phyloP scores from a whole-genome alignment of 2,329 filamentous ascomycete species.

The Ophiostoma himal-ulmi region DNA sequence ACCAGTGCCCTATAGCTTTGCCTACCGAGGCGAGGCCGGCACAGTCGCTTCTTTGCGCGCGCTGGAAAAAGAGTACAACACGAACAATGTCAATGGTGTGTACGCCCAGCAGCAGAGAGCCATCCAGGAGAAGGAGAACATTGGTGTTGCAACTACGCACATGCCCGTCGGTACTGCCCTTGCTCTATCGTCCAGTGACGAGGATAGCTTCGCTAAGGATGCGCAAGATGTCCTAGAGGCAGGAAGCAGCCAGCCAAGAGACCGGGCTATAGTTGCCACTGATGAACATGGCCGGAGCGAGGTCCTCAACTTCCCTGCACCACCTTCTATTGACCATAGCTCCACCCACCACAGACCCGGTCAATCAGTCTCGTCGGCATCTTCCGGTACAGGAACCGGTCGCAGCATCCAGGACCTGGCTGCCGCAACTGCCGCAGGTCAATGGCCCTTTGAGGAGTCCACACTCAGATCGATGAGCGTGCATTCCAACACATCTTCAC shows the following conservation, averaged over 20 bases:
- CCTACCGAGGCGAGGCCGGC: constrained; percentile 27
- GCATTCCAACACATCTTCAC: constrained; percentile 13
- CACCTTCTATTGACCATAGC: constrained; percentile 16
- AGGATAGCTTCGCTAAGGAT: neutral
- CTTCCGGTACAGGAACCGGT: neutral
- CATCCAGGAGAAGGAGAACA: constrained; percentile 13
- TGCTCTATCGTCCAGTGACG: constrained; percentile 4
- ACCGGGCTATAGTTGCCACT: neutral
- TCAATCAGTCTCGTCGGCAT: neutral
- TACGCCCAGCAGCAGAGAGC: constrained; percentile 10
- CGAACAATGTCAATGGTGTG: constrained; percentile 17
- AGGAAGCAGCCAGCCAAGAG: neutral
- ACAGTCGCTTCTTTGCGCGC: constrained; percentile 24
- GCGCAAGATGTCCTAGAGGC: neutral
- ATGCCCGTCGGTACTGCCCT: constrained; percentile 18
- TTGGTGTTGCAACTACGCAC: neutral
- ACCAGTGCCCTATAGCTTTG: constrained; percentile 32
- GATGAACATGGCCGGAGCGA: constrained; percentile 14
- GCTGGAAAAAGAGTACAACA: constrained; percentile 25
- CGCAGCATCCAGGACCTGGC: neutral
- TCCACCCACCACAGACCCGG: neutral
- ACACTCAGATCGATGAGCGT: constrained; percentile 23
- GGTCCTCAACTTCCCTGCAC: constrained; percentile 24
- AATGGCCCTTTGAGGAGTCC: constrained; percentile 26
- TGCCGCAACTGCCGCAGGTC: neutral